These are phyloP conservation scores for Cadophora luteo-olivacea DNA, from an alignment of 2,329 filamentous ascomycete species.

Conservation along the genomic window DNA sequence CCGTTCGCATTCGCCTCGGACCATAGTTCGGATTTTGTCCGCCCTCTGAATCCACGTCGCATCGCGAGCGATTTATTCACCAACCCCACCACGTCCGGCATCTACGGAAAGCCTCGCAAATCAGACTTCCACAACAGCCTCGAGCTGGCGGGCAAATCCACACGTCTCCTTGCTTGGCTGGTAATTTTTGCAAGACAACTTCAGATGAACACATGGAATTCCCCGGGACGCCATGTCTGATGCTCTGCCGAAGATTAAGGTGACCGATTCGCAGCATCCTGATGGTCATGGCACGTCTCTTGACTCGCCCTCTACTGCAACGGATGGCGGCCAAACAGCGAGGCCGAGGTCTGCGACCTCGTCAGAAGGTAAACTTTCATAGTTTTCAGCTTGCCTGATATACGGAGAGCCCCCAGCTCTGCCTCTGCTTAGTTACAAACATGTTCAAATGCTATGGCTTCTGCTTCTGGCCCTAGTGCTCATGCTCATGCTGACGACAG, in stretches of 20 bases:
- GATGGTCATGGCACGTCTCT: conserved; percentile 32
- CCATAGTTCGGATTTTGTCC: neutral
- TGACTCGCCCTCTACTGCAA: conserved; percentile 40
- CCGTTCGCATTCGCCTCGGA: neutral
- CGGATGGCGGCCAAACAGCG: conserved; percentile 38
- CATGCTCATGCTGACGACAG: conserved; percentile 38
- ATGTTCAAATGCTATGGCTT: conserved; percentile 35
- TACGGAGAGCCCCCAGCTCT: conserved; percentile 9
- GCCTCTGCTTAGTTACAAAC: conserved; percentile 2
- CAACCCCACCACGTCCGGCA: conserved; percentile 14
- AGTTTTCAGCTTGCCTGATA: conserved; percentile 16
- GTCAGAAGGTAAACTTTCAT: conserved; percentile 41
- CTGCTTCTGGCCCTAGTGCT: conserved; percentile 24
- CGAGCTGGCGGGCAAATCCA: conserved; percentile 26
- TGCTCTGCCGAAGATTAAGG: conserved; percentile 42
- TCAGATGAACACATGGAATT: conserved; percentile 39
- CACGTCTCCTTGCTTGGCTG: conserved; percentile 25
- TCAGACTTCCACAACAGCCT: conserved; percentile 26
- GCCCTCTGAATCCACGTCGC: neutral
- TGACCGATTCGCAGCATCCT: conserved; percentile 39
- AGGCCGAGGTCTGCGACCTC: conserved; percentile 41
- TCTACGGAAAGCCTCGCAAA: conserved; percentile 17
- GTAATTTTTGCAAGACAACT: conserved; percentile 5
- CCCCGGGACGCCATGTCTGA: conserved; percentile 40
- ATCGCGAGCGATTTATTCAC: conserved; percentile 7